These are phyloP conservation scores for Gracilaria caudata DNA, from an alignment of 23 red algal genomes.

Conservation along the genomic window DNA sequence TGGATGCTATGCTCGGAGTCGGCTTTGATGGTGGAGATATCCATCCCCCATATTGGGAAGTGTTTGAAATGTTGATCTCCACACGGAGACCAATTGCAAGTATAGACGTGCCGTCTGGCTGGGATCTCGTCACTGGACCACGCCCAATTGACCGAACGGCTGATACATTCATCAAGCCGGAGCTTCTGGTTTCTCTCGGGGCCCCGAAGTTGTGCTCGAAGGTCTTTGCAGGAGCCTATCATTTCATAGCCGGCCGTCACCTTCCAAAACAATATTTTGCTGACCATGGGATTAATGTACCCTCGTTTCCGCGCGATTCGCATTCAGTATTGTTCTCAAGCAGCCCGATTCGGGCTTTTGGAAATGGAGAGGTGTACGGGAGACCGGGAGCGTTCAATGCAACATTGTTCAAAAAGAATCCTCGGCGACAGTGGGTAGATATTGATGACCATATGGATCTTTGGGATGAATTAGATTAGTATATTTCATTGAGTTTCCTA, in stretches of 20 bases:
- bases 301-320: constrained; percentile 23
- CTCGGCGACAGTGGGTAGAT: constrained; percentile 78
- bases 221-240: constrained; percentile 71
- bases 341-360: constrained; percentile 37
- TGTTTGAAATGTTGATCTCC: constrained; percentile 67
- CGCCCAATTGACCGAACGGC: constrained; percentile 57
- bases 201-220: constrained; percentile 73
- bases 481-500: neutral
- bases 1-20: constrained; percentile 82
- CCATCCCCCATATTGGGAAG: constrained; percentile 40
- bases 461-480: constrained; percentile 89
- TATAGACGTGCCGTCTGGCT: constrained; percentile 85
- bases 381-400: constrained; percentile 78
- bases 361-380: constrained; percentile 80
- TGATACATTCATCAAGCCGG: constrained; percentile 77
- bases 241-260: constrained; percentile 71
- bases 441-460: constrained; percentile 74
- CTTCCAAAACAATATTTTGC: constrained; percentile 50
- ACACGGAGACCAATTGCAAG: constrained; percentile 65
- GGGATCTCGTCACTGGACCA: constrained; percentile 76
- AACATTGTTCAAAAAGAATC: constrained; percentile 74
- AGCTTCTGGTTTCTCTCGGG: constrained; percentile 80
- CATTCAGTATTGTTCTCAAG: constrained; percentile 66
- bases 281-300: constrained; percentile 40
- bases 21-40: constrained; percentile 74